Percentiles rank a stretch among this genome's conserved stretches.
Conservation (phyloP, 2,329 filamentous ascomycete genomes). For the Fusarium redolens region DNA sequence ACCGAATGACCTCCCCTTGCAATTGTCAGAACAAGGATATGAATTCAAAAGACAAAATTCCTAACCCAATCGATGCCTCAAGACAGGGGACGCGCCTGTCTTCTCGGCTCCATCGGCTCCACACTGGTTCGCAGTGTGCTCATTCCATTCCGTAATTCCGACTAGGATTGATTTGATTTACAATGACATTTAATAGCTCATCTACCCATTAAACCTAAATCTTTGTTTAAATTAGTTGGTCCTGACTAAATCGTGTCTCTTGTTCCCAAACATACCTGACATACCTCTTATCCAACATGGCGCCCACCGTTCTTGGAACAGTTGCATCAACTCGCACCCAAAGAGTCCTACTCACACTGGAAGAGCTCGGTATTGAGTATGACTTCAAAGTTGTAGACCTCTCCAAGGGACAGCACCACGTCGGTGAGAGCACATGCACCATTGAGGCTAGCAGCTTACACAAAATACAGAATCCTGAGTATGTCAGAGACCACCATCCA, state of each 20-base stretch:
- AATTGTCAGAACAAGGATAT: neutral
- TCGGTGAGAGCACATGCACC: accelerated
- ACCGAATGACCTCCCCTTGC: neutral
- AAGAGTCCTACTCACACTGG: neutral
- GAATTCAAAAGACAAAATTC: neutral
- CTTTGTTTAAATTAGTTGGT: accelerated
- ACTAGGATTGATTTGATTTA: neutral
- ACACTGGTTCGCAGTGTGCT: neutral
- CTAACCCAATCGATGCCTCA: neutral
- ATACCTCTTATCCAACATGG: neutral
- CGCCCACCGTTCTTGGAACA: neutral
- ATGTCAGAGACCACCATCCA: neutral
- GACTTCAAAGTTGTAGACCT: neutral
- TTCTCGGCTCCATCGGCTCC: neutral
- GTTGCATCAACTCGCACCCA: neutral
- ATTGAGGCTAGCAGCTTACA: neutral
- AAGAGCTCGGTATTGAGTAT: neutral
- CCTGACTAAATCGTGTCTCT: neutral
- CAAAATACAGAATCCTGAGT: neutral
- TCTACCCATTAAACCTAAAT: neutral
- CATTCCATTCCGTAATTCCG: neutral
- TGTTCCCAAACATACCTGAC: accelerated
- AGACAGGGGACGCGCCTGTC: neutral
- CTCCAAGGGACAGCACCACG: neutral
- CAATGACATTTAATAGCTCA: neutral